Evolutionary conservation across 2,329 filamentous ascomycete genomes (phyloP).

Genomic region (Claviceps cyperi): DNA sequence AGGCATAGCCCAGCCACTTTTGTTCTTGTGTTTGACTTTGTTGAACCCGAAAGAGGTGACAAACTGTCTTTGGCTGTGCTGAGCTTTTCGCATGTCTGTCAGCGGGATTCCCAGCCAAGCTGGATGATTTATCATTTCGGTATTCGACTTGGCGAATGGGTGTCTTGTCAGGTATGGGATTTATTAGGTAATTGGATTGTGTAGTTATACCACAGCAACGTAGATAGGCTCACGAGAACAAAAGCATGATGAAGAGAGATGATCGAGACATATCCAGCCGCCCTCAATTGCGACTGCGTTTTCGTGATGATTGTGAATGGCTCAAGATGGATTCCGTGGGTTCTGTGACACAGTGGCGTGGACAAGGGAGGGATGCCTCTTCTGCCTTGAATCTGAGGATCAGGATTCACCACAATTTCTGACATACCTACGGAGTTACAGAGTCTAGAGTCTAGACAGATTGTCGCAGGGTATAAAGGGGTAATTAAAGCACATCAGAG

Average conservation of each 20-base stretch:
- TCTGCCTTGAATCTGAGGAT: too few relatives aligned
- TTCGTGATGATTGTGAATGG: background rate
- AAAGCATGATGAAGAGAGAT: background rate
- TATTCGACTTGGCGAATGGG: background rate
- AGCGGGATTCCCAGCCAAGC: background rate
- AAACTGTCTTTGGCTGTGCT: background rate
- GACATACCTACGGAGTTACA: too few relatives aligned
- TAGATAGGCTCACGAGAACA: background rate
- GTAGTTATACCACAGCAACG: background rate
- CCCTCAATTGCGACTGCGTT: background rate
- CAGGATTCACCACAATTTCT: too few relatives aligned
- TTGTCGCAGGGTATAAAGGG: too few relatives aligned
- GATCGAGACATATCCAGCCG: background rate
- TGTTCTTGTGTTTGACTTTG: background rate
- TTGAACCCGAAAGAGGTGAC: background rate
- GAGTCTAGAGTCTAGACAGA: too few relatives aligned
- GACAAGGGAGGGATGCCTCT: too few relatives aligned
- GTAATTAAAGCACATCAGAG: too few relatives aligned
- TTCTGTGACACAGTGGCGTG: background rate
- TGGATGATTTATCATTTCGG: background rate
- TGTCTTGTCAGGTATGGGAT: background rate
- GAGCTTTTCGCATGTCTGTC: background rate
- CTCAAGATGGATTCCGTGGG: background rate
- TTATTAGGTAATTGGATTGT: background rate
- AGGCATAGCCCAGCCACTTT: background rate